A percentile compares a stretch with the other conserved stretches of the same genome.
Evolutionary conservation across 2,329 filamentous ascomycete genomes (phyloP).

Genomic region (Acarospora socialis): DNA sequence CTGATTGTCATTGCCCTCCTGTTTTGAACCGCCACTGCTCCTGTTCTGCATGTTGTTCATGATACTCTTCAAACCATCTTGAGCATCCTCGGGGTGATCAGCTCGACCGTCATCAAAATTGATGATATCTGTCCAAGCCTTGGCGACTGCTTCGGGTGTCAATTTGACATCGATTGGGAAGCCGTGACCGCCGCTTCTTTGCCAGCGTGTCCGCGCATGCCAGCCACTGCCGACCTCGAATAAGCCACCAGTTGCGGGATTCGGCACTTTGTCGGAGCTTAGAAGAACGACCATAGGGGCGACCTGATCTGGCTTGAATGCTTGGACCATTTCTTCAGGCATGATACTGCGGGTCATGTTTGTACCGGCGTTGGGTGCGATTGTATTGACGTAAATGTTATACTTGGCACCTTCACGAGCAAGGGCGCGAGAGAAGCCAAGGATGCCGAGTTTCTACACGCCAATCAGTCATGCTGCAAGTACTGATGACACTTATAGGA

Average conservation of each 20-base stretch:
- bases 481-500: conserved; percentile 15
- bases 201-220: conserved; percentile 86
- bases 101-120: conserved; percentile 79
- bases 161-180: conserved; percentile 79
- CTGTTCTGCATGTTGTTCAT: conserved; percentile 78
- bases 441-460: conserved; percentile 67
- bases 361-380: conserved; percentile 93
- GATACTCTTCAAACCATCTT: conserved; percentile 64
- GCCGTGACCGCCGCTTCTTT: conserved; percentile 73
- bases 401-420: conserved; percentile 90
- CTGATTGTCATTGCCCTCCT: conserved; percentile 33
- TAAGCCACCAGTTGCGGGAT: conserved; percentile 68
- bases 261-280: conserved; percentile 72
- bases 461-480: conserved; percentile 1
- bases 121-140: conserved; percentile 63
- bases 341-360: conserved; percentile 88
- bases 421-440: conserved; percentile 86
- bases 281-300: conserved; percentile 83
- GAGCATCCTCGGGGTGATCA: conserved; percentile 68
- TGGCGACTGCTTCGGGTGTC: conserved; percentile 69
- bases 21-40: conserved; percentile 37
- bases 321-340: conserved; percentile 94
- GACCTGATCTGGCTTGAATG: conserved; percentile 98
- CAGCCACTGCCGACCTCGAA: conserved; percentile 95
- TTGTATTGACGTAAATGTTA: conserved; percentile 97